phyloP scores from a whole-genome alignment of 2,329 filamentous ascomycete genomes.

The Cladophialophora bantiana region DNA sequence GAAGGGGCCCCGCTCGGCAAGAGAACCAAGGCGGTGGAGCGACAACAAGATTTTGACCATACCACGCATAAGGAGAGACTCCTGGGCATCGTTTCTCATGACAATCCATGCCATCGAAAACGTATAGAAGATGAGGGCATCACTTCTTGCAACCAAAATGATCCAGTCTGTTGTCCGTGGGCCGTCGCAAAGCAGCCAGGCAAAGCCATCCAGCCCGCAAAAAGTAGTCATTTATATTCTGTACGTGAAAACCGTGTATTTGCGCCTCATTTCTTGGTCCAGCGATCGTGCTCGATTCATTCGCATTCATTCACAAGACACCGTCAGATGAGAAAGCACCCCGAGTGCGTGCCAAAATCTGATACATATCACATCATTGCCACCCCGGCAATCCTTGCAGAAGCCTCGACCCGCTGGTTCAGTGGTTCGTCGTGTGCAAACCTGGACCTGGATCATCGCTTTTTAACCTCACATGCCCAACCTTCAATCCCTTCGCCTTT shows the following conservation, averaged over 20 bases:
- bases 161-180: no score
- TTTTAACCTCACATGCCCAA: constrained; percentile 89
- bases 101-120: no score
- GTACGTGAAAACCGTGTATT: constrained; percentile 19
- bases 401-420: background rate
- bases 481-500: constrained; percentile 92
- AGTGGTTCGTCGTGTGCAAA: background rate
- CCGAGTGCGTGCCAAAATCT: constrained; percentile 11
- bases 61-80: no score
- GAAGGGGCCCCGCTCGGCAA: no score
- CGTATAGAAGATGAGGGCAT: no score
- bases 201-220: constrained; percentile 4
- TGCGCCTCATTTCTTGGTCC: constrained; percentile 18
- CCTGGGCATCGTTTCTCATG: no score
- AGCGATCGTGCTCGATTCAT: constrained; percentile 18
- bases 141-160: no score
- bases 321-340: constrained; percentile 3
- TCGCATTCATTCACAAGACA: constrained; percentile 15
- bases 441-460: constrained; percentile 60
- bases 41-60: no score
- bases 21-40: no score
- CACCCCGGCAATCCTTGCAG: background rate
- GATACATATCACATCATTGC: constrained; percentile 12
- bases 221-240: constrained; percentile 17
- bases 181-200: background rate